Conservation (phyloP, 805 yeast genomes). For the Wickerhamiella nectarea region DNA sequence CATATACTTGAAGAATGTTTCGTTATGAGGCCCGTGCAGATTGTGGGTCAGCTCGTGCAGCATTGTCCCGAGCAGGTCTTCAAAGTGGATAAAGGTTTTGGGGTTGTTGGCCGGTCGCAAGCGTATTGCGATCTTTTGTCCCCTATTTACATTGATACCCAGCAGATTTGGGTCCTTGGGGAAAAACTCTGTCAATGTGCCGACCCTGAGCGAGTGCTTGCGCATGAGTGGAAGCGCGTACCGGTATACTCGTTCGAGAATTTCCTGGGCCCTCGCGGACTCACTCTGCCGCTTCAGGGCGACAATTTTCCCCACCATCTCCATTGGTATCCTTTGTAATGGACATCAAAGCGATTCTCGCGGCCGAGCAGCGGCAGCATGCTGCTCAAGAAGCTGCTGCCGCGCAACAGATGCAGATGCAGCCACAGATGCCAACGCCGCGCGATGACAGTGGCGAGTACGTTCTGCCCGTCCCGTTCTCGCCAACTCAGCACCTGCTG, state of each 20-base stretch:
- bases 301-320: slow-evolving; percentile 19
- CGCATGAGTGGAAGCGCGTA: slow-evolving; percentile 70
- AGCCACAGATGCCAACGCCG: background rate
- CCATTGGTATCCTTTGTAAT: slow-evolving; percentile 6
- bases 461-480: slow-evolving; percentile 18
- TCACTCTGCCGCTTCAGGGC: slow-evolving; percentile 37
- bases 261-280: slow-evolving; percentile 38
- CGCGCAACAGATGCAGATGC: background rate
- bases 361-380: no score
- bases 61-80: slow-evolving; percentile 63
- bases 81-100: slow-evolving; percentile 42
- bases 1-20: slow-evolving; percentile 46
- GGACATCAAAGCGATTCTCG: slow-evolving; percentile 4
- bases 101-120: slow-evolving; percentile 47
- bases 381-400: background rate
- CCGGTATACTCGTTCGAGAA: slow-evolving; percentile 53
- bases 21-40: slow-evolving; percentile 66
- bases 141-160: slow-evolving; percentile 73
- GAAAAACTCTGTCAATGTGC: slow-evolving; percentile 60
- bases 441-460: slow-evolving; percentile 8
- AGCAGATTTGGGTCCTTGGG: slow-evolving; percentile 54
- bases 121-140: slow-evolving; percentile 57
- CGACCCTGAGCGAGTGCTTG: slow-evolving; percentile 50
- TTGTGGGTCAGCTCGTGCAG: slow-evolving; percentile 84
- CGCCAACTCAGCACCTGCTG: slow-evolving; percentile 56